These are phyloP conservation scores for Globisporangium abappressorium DNA, from an alignment of 352 stramenopile species.

Conservation along the genomic window DNA sequence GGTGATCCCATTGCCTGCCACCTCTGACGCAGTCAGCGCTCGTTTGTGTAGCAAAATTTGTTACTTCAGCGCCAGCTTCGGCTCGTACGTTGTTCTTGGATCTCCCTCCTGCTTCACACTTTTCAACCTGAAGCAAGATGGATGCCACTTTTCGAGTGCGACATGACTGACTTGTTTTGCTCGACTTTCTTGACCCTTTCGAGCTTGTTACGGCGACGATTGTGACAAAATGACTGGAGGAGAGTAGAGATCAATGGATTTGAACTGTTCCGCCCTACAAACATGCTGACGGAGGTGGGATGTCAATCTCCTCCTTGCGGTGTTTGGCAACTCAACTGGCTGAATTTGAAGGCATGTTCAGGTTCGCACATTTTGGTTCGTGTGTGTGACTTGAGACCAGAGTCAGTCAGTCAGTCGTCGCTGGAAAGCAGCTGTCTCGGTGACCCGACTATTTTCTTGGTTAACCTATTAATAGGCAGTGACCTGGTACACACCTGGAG, in stretches of 20 bases:
- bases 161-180: constrained; percentile 6
- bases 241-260: constrained; percentile 7
- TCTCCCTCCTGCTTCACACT: neutral
- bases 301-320: constrained; percentile 1
- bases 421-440: neutral
- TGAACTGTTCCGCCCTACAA: neutral
- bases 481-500: neutral
- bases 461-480: neutral
- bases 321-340: neutral
- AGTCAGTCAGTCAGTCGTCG: neutral
- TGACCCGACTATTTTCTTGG: neutral
- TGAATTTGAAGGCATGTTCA: neutral
- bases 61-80: neutral
- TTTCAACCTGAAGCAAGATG: neutral
- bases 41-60: neutral
- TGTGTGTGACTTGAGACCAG: neutral
- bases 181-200: neutral
- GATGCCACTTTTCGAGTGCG: constrained; percentile 6
- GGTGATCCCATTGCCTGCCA: neutral
- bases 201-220: neutral
- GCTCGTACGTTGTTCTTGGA: neutral
- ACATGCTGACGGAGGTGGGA: neutral
- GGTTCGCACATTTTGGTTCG: neutral
- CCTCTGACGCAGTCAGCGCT: neutral
- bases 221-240: constrained; percentile 6